Evolutionary conservation across 2,329 filamentous ascomycete species (phyloP).

Genomic region (Cercospora sesami): DNA sequence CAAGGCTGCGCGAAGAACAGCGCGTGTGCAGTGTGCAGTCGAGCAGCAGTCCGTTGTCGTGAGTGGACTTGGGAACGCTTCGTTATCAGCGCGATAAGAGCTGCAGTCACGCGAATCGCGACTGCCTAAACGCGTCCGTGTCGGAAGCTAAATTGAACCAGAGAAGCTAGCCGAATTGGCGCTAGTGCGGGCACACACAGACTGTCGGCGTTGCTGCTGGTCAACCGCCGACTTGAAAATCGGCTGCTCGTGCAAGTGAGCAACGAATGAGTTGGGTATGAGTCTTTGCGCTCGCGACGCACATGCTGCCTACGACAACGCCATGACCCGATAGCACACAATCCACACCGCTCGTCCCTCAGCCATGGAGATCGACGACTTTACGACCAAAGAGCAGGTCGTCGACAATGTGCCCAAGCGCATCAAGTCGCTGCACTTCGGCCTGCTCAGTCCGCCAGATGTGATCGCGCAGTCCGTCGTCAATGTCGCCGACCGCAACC

Average conservation of each 20-base stretch:
- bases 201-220: background rate
- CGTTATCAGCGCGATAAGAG: constrained; percentile 8
- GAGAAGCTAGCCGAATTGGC: background rate
- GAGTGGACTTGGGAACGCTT: background rate
- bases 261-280: background rate
- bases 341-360: background rate
- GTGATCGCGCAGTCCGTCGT: constrained; percentile 94
- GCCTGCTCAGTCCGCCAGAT: constrained; percentile 81
- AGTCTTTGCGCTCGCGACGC: constrained; percentile 7
- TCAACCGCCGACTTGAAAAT: constrained; percentile 1
- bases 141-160: background rate
- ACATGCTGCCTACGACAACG: constrained; percentile 12
- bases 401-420: constrained; percentile 85
- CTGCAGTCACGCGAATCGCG: constrained; percentile 11
- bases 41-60: background rate
- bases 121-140: constrained; percentile 3
- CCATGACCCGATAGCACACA: constrained; percentile 19
- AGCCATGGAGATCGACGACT: constrained; percentile 26
- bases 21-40: background rate
- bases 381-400: constrained; percentile 74
- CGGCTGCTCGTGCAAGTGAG: background rate
- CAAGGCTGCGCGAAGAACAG: background rate
- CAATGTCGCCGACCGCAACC: constrained; percentile 87
- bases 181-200: constrained; percentile 1
- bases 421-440: constrained; percentile 91